A percentile compares a stretch with the other conserved stretches of the same genome.
Evolutionary conservation across 257 asterid species (phyloP).

Genomic region (Jacaranda copaia): DNA sequence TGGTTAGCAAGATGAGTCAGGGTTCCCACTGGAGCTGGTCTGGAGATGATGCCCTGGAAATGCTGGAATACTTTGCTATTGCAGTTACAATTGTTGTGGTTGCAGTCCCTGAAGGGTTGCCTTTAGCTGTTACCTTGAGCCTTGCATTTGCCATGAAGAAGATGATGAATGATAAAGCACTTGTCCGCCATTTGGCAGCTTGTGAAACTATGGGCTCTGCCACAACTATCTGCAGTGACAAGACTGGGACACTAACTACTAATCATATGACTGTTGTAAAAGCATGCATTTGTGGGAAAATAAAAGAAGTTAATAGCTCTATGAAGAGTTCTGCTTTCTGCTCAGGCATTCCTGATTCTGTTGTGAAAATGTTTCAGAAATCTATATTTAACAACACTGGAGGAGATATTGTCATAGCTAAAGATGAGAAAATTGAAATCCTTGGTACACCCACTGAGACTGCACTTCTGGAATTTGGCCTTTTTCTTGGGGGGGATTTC

Average conservation of each 20-base stretch:
- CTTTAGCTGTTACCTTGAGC: conserved; percentile 91
- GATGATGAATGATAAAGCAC: conserved; percentile 97
- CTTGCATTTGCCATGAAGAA: conserved; percentile 97
- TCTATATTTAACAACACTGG: conserved; percentile 86
- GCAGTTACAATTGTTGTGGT: conserved; percentile 96
- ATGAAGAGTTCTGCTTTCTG: conserved; percentile 50
- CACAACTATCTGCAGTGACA: conserved; percentile 92
- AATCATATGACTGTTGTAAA: conserved; percentile 90
- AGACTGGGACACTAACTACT: conserved; percentile 91
- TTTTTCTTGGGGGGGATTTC: conserved; percentile 81
- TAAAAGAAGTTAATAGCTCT: conserved; percentile 53
- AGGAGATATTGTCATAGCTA: conserved; percentile 72
- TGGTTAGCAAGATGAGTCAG: conserved; percentile 54
- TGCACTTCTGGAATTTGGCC: conserved; percentile 85
- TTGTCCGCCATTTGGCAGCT: conserved; percentile 91
- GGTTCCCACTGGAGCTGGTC: conserved; percentile 73
- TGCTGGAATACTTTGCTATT: conserved; percentile 90
- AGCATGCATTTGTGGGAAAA: conserved; percentile 65
- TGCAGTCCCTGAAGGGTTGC: conserved; percentile 97
- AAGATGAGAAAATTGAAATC: conserved; percentile 66
- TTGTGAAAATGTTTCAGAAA: conserved; percentile 53
- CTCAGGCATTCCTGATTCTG: conserved; percentile 63
- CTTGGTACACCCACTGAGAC: conserved; percentile 90
- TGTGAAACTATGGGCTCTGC: conserved; percentile 99
- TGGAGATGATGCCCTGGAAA: conserved; percentile 77